Evolutionary conservation across 1,284 basidiomycete genomes (phyloP).

Genomic region (Heliocybe sulcata): DNA sequence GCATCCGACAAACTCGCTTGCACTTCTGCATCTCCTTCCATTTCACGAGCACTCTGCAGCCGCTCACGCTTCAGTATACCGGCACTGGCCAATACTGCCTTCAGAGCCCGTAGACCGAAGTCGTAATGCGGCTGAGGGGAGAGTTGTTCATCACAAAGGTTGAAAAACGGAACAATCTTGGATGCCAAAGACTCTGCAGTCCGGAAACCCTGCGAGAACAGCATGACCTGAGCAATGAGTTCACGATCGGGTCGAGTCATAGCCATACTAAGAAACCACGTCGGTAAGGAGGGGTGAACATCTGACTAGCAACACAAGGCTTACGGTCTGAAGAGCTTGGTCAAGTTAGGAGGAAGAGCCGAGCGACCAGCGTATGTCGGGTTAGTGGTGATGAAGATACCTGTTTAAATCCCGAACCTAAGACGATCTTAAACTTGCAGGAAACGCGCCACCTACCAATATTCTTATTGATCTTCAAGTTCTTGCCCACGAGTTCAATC

Average conservation of each 20-base stretch:
- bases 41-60: conserved; percentile 42
- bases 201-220: conserved; percentile 99
- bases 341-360: conserved; percentile 94
- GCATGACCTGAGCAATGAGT: conserved; percentile 98
- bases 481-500: conserved; percentile 96
- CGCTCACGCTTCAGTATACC: conserved; percentile 96
- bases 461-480: conserved; percentile 86
- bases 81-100: conserved; percentile 93
- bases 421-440: too few species aligned
- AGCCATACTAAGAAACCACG: conserved; percentile 71
- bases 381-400: conserved; percentile 97
- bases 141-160: conserved; percentile 94
- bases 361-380: conserved; percentile 98
- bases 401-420: conserved; percentile 29
- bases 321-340: conserved; percentile 88
- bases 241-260: conserved; percentile 99
- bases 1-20: conserved; percentile 51
- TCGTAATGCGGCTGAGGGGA: conserved; percentile 99
- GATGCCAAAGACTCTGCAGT: conserved; percentile 94
- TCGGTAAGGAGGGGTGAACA: conserved; percentile 8
- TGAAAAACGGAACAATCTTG: conserved; percentile 99
- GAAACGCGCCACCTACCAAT: conserved; percentile 51
- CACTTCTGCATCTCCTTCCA: conserved; percentile 34
- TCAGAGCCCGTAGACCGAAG: conserved; percentile 96
- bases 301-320: conserved; percentile 20